Conservation (phyloP, 2,329 filamentous ascomycete genomes). For the Alternaria rosae region DNA sequence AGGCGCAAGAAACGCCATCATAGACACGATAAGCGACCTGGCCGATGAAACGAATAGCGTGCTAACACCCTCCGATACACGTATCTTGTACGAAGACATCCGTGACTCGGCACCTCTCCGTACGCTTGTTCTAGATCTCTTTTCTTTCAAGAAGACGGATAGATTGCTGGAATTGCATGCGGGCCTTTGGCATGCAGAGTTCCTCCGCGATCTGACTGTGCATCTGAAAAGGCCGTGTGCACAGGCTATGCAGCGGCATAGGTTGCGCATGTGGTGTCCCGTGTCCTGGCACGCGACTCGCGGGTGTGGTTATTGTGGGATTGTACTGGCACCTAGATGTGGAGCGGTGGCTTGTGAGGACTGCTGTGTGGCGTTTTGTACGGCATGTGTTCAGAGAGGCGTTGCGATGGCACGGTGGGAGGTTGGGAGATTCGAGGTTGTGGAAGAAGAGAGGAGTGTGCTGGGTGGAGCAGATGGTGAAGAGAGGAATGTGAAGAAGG, state of each 20-base stretch:
- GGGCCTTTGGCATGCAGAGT: conserved; percentile 58
- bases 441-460: conserved; percentile 13
- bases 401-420: conserved; percentile 43
- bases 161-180: conserved; percentile 55
- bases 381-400: conserved; percentile 47
- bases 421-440: conserved; percentile 27
- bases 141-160: conserved; percentile 62
- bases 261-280: conserved; percentile 51
- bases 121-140: conserved; percentile 57
- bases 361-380: conserved; percentile 54
- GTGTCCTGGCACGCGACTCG: conserved; percentile 43
- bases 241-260: conserved; percentile 53
- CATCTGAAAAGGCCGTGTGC: conserved; percentile 55
- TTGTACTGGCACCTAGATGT: conserved; percentile 50
- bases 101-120: conserved; percentile 50
- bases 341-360: conserved; percentile 50
- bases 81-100: conserved; percentile 57
- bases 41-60: conserved; percentile 59
- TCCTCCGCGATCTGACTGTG: conserved; percentile 57
- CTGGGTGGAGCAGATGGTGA: conserved; percentile 33
- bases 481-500: conserved; percentile 34
- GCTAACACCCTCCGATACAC: conserved; percentile 58
- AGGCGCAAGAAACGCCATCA: conserved; percentile 54
- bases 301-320: conserved; percentile 49
- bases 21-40: conserved; percentile 54